Evolutionary conservation across 306 rosid species (phyloP).

Genomic region (Lablab purpureus): DNA sequence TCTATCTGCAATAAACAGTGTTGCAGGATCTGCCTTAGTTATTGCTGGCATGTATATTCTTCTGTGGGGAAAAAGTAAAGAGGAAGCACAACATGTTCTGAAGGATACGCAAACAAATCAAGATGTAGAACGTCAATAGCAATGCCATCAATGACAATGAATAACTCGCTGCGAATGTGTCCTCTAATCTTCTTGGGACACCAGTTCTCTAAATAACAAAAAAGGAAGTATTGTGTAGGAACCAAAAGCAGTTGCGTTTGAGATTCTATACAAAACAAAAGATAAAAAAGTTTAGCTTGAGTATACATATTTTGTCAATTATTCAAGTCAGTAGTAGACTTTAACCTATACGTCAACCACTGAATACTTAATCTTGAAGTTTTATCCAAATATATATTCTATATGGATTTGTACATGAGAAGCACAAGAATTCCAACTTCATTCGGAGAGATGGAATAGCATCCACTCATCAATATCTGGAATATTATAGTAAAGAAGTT

Average conservation of each 20-base stretch:
- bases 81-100: conserved; percentile 44
- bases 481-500: not conserved
- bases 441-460: conserved; percentile 9
- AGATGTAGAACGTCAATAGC: conserved; percentile 51
- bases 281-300: conserved; percentile 1
- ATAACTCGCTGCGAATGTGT: conserved; percentile 17
- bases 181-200: not conserved
- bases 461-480: conserved; percentile 10
- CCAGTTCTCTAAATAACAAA: conserved; percentile 2
- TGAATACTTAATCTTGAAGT: not conserved
- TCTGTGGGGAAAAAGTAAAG: conserved; percentile 79
- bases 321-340: not conserved
- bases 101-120: conserved; percentile 57
- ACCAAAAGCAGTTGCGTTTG: not conserved
- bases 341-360: not conserved
- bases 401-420: conserved; percentile 13
- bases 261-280: not conserved
- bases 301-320: not conserved
- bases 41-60: conserved; percentile 83
- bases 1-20: conserved; percentile 56
- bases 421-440: conserved; percentile 28
- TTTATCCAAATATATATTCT: not conserved
- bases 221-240: not conserved
- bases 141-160: conserved; percentile 32
- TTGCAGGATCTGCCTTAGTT: conserved; percentile 75